A percentile compares a stretch with the other conserved stretches of the same genome.
Conservation (phyloP, 2,329 filamentous ascomycete genomes). For the Ilyonectria mors-panacis region DNA sequence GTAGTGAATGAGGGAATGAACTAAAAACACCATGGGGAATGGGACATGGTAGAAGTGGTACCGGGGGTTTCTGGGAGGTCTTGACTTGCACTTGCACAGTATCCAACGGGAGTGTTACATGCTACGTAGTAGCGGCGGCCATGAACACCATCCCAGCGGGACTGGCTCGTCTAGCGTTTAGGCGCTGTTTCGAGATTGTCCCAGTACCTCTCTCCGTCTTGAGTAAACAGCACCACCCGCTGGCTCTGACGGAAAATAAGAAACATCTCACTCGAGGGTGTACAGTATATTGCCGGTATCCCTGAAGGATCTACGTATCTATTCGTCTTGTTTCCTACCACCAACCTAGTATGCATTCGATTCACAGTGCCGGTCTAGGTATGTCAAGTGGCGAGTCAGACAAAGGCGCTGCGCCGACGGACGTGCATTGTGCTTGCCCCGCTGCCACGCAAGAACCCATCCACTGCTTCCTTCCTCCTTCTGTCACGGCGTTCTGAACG, state of each 20-base stretch:
- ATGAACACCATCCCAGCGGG: no score
- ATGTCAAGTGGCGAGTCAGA: background rate
- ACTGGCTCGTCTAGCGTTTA: no score
- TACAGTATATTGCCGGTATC: background rate
- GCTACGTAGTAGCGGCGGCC: no score
- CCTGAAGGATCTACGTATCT: background rate
- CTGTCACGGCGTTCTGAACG: background rate
- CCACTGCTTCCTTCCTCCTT: conserved; percentile 7
- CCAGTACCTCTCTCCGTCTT: no score
- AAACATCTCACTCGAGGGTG: background rate
- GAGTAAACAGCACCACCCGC: no score
- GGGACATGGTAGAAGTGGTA: no score
- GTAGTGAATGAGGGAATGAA: background rate
- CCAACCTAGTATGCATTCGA: background rate
- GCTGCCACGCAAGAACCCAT: conserved; percentile 20
- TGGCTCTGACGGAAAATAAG: background rate
- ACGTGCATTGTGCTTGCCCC: conserved; percentile 19
- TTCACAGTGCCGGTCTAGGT: background rate
- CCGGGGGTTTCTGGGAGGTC: no score
- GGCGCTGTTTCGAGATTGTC: no score
- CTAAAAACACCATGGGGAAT: no score
- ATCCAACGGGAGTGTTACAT: no score
- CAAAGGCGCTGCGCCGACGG: background rate
- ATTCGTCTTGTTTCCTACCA: background rate
- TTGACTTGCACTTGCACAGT: no score